Base-by-base conservation (phyloP, 176 grass and related monocot genomes). In the sorghum (Sorghum bicolor) region DNA sequence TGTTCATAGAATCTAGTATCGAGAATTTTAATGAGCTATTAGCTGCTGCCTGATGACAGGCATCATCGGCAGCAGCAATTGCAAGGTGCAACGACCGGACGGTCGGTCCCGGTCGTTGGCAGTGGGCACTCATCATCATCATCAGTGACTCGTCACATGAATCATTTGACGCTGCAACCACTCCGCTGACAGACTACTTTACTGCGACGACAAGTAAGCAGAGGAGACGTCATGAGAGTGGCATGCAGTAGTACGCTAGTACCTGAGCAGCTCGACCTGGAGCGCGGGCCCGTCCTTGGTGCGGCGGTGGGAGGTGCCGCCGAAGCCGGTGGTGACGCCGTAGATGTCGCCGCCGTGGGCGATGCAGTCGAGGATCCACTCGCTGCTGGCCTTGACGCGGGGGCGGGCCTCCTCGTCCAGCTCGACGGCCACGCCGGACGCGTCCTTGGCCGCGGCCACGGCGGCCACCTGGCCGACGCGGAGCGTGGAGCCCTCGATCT, bases 241-340 rank as follows among this genome's bases (percentile, higher is more conserved):
- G 20, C 0, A 0, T n/a, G 33, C 5, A 34, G 4, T 34, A 34
- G 14, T 13, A 64, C 52, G n/a, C n/a, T n/a, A 32, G 43, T 71
- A 95, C 94, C 94, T 93, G 50, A 96, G 92, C 68, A 96, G 90
- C 74, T 96, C 94, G 11, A 75, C 92, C 33, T 96, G 94, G 28
- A 96, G 88, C 34, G 91, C 90, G 17, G 80, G 88, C 19, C 94
- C 94, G 48, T 96, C 85, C 83, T 91, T 93, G 88, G 90, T 96
- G 68, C 93, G 86, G 32, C 88, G 79, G 80, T 96, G 93, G 0
- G 90, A 96, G 28, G 90, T 91, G 80, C 90, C 93, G 5, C 93
- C 93, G 71, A 96, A 96, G 1, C 93, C 93, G 29, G 93, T 92
- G 77, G 93, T 96, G 76, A 96, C 88, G 14, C 93, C 93, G 72